Conservation (phyloP, 345 rosid species). For the Hirschfeldia incana region DNA sequence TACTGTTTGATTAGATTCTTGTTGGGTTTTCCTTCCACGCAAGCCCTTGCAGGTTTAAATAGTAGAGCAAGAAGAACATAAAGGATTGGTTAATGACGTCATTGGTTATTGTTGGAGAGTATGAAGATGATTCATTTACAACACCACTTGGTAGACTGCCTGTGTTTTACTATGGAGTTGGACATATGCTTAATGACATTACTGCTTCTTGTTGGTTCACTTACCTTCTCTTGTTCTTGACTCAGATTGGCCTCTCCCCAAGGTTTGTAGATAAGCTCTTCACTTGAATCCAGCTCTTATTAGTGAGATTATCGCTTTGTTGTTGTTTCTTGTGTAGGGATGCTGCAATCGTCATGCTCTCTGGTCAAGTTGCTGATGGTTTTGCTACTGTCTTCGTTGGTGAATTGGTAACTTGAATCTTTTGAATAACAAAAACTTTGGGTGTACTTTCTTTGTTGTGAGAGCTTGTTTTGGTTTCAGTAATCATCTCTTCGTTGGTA, state of each 20-base stretch:
- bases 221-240: conserved; percentile 79
- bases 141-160: conserved; percentile 72
- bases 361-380: conserved; percentile 95
- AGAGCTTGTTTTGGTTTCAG: neutral
- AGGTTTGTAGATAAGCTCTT: conserved; percentile 40
- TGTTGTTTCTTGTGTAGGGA: conserved; percentile 43
- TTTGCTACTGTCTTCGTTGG: conserved; percentile 78
- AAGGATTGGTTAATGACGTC: conserved; percentile 29
- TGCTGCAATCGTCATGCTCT: conserved; percentile 89
- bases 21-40: neutral
- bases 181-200: conserved; percentile 97
- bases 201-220: conserved; percentile 99
- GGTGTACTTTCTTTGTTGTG: neutral
- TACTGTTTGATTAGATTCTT: neutral
- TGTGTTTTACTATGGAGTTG: conserved; percentile 78
- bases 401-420: conserved; percentile 63
- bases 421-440: no score
- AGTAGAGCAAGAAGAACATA: neutral
- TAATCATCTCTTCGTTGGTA: no score
- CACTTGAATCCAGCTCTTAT: neutral
- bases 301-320: neutral
- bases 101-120: conserved; percentile 33
- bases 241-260: conserved; percentile 85
- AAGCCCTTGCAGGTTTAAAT: conserved; percentile 14
- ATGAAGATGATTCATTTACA: conserved; percentile 48